Evolutionary conservation across 1,284 basidiomycete species (phyloP).

Genomic region (Wolfiporia cocos): DNA sequence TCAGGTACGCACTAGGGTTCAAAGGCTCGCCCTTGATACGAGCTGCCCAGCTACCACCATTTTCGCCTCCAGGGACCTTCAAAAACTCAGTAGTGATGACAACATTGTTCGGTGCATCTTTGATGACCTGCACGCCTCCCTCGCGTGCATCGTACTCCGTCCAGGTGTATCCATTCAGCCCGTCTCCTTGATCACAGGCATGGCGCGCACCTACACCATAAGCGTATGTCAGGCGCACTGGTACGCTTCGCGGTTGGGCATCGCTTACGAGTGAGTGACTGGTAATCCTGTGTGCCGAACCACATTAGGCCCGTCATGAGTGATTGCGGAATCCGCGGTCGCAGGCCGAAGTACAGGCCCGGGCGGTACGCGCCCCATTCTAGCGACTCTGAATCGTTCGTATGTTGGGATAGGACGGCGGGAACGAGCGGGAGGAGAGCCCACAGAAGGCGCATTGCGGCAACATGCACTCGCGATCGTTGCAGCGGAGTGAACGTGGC

Average conservation of each 20-base stretch:
- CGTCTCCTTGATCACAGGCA: constrained; percentile 86
- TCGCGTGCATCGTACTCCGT: constrained; percentile 81
- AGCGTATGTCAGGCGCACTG: too few relatives aligned
- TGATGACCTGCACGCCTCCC: constrained; percentile 81
- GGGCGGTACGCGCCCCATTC: constrained; percentile 91
- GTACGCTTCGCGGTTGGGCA: too few relatives aligned
- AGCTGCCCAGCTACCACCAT: constrained; percentile 88
- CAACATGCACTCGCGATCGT: background rate
- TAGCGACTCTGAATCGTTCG: constrained; percentile 55
- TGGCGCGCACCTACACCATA: constrained; percentile 64
- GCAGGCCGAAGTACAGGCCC: constrained; percentile 89
- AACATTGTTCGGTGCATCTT: constrained; percentile 81
- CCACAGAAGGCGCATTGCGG: constrained; percentile 27
- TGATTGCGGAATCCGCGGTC: constrained; percentile 79
- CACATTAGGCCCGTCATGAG: constrained; percentile 90
- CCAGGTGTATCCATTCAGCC: constrained; percentile 80
- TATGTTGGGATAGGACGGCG: constrained; percentile 17
- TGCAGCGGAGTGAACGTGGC: constrained; percentile 8
- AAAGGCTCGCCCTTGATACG: constrained; percentile 83
- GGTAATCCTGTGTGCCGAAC: constrained; percentile 82
- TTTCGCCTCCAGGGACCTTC: constrained; percentile 72
- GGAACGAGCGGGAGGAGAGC: constrained; percentile 23
- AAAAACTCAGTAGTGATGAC: constrained; percentile 81
- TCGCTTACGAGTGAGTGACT: constrained; percentile 58
- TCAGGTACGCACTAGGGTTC: constrained; percentile 46